Percentiles rank a stretch among this genome's conserved stretches.
phyloP scores from a whole-genome alignment of 164 flowering plant genomes.

The Buxus sempervirens region DNA sequence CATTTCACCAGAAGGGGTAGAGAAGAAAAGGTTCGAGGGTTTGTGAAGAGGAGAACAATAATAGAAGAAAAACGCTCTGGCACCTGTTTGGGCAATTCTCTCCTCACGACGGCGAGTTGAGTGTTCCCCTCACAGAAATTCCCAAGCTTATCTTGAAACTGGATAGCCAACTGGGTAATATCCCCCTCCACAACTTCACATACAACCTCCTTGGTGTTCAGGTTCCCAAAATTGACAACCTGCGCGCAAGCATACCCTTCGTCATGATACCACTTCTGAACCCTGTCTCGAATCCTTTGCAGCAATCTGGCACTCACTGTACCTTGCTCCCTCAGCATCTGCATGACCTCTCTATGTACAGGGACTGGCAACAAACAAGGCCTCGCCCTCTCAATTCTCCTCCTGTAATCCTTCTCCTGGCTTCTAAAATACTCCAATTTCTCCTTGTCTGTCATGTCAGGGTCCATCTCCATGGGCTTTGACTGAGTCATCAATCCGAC shows the following conservation, averaged over 20 bases:
- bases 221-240: constrained; percentile 93
- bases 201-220: constrained; percentile 93
- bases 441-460: constrained; percentile 85
- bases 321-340: constrained; percentile 67
- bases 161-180: constrained; percentile 70
- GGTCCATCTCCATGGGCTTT: constrained; percentile 67
- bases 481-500: constrained; percentile 83
- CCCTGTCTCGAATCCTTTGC: constrained; percentile 88
- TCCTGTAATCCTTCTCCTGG: constrained; percentile 83
- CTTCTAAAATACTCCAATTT: constrained; percentile 50
- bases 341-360: constrained; percentile 54
- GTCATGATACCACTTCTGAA: constrained; percentile 97
- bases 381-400: constrained; percentile 72
- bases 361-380: constrained; percentile 69
- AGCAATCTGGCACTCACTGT: constrained; percentile 79
- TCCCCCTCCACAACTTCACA: constrained; percentile 99
- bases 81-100: constrained; percentile 92
- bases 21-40: too few species aligned
- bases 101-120: constrained; percentile 53
- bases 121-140: constrained; percentile 93
- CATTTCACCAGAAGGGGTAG: too few species aligned
- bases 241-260: constrained; percentile 97
- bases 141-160: constrained; percentile 95
- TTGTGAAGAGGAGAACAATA: too few species aligned
- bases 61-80: too few species aligned